Evolutionary conservation across 2,329 filamentous ascomycete species (phyloP).

Genomic region (Cladorrhinum sp.): DNA sequence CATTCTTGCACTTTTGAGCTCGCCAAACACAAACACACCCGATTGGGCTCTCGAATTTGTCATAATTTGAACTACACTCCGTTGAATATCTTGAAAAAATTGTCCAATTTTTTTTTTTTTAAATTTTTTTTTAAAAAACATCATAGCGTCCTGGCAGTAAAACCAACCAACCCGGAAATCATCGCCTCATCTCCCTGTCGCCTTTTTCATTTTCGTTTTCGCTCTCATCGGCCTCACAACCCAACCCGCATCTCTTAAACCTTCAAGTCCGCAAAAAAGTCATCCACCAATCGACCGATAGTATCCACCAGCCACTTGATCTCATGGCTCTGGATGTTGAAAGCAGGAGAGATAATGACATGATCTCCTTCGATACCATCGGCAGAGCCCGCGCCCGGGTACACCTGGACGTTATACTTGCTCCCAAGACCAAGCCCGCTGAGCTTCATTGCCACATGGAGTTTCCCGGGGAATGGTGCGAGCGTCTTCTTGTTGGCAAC

Average conservation of each 20-base stretch:
- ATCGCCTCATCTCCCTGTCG: too few species aligned
- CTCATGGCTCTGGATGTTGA: slow-evolving; percentile 57
- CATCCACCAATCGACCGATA: slow-evolving; percentile 49
- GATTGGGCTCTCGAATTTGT: not conserved
- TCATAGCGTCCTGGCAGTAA: too few species aligned
- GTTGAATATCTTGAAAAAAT: not conserved
- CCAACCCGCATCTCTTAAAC: not conserved
- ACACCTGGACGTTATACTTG: slow-evolving; percentile 47
- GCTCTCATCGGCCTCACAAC: not conserved
- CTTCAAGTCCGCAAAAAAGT: slow-evolving; percentile 39
- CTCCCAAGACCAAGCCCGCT: slow-evolving; percentile 32
- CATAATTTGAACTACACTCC: not conserved
- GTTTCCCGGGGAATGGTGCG: slow-evolving; percentile 33
- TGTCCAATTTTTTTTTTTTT: too few species aligned
- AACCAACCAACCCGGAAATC: too few species aligned
- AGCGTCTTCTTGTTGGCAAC: slow-evolving; percentile 36
- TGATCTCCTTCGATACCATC: slow-evolving; percentile 64
- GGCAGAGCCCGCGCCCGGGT: slow-evolving; percentile 60
- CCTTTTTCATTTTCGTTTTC: not conserved
- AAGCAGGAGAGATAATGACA: slow-evolving; percentile 66
- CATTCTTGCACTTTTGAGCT: not conserved
- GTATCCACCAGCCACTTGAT: slow-evolving; percentile 54
- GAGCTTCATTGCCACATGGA: slow-evolving; percentile 34
- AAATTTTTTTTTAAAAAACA: too few species aligned
- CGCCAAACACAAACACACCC: not conserved